Base-by-base conservation (phyloP, 2,329 filamentous ascomycete genomes). In the Epichloe scottii region DNA sequence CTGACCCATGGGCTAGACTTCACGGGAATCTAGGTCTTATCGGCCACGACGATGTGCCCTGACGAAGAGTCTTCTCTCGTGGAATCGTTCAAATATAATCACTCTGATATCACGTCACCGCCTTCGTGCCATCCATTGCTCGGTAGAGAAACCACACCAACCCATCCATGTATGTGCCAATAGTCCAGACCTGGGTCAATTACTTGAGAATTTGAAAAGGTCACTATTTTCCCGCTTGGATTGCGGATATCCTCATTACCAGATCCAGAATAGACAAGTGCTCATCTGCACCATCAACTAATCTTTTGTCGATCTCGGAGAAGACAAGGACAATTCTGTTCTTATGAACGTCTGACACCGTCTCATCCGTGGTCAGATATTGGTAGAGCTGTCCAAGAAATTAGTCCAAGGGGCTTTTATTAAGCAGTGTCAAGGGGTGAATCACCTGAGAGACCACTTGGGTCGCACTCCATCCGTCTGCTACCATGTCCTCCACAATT, bases 211-310 rank as follows among this genome's bases (percentile, higher is more conserved):
- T 37, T 19, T 45, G 15, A 17, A 39, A 43, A 45, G 4, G 11
- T 23, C 10, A 47, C 46, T 51, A 70, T 57, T 66, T 66, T 41
- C 72, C 72, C 41, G 73, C 74, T 64, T 95, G 63, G 52, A 93
- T 82, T 33, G 78, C 79, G 0, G 87, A 87, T 70, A 95, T 85
- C 61, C 87, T 82, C 62, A 97, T 74, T 6, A 85, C 77, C 57
- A 97, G 65, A 66, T 98, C 91, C 34, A 98, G 71, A 53, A 97
- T 85, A 1, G 87, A 89, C 23, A 98, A 72, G 65, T 98, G 91
- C 70, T 98, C 93, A 63, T 98, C 93, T 2, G 90, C 86, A 8
- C 93, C 93, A 66, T 99, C 94, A 5, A 95, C 85, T 45, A 98
- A 70, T 57, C 93, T 79, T 75, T 97, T 97, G 64, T 99, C 93